A percentile compares a stretch with the other conserved stretches of the same genome.
Conservation (phyloP, 2,329 filamentous ascomycete genomes). For the Diaporthe australafricana region DNA sequence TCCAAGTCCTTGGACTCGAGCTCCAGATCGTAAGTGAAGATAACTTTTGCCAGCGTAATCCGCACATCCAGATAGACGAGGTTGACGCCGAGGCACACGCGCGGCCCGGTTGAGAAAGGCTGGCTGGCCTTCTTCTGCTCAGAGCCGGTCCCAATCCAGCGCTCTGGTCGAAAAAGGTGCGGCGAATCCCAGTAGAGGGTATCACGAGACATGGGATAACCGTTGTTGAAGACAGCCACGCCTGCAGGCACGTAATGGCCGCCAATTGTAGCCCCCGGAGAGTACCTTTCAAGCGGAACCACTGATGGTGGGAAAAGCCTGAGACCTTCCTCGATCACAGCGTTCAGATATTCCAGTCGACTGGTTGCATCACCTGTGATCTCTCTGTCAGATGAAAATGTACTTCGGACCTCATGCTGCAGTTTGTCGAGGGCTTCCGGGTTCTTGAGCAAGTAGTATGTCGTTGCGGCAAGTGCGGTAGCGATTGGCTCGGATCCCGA, state of each 20-base stretch:
- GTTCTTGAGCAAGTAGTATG: constrained; percentile 3
- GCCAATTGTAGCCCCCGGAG: background rate
- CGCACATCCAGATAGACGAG: constrained; percentile 42
- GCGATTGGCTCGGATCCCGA: constrained; percentile 10
- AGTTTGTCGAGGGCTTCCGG: background rate
- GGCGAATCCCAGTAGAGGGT: background rate
- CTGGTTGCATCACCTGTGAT: constrained; percentile 27
- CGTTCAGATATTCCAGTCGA: constrained; percentile 34
- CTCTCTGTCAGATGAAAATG: constrained; percentile 28
- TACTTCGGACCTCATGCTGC: constrained; percentile 23
- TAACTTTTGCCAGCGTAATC: constrained; percentile 39
- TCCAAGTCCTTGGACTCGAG: constrained; percentile 27
- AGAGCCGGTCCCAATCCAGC: background rate
- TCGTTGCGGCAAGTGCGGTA: background rate
- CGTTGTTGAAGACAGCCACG: background rate
- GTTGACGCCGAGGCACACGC: constrained; percentile 31
- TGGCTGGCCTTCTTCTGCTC: constrained; percentile 24
- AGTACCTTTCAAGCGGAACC: background rate
- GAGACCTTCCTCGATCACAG: constrained; percentile 34
- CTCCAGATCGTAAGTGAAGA: constrained; percentile 43
- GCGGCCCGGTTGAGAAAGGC: constrained; percentile 26
- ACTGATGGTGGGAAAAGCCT: constrained; percentile 35
- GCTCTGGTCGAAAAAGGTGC: background rate
- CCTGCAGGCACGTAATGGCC: constrained; percentile 1
- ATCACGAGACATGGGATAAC: background rate